Conservation (phyloP, 768 basidiomycete genomes). For the Russula ochroleuca region DNA sequence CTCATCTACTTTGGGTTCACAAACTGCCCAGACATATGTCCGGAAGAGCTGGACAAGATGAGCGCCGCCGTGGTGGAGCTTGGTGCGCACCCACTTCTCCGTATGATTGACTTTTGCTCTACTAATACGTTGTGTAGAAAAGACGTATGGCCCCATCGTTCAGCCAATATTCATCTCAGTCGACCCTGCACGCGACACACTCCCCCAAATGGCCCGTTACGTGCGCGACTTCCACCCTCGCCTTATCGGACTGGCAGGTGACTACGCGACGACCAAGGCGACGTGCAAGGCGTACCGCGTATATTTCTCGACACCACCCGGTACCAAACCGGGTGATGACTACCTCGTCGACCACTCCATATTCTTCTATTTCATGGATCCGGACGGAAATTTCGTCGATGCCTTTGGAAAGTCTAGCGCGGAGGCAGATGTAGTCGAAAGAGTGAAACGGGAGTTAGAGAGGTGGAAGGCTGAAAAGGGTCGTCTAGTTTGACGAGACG, state of each 20-base stretch:
- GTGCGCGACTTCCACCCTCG: conserved; percentile 86
- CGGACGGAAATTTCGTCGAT: conserved; percentile 88
- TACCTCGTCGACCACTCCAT: conserved; percentile 97
- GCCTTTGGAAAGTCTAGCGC: conserved; percentile 87
- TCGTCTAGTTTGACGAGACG: conserved; percentile 31
- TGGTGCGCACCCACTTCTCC: conserved; percentile 44
- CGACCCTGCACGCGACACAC: conserved; percentile 87
- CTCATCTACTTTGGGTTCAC: conserved; percentile 97
- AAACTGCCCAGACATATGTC: conserved; percentile 98
- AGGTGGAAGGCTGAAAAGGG: conserved; percentile 41
- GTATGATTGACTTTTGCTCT: neutral
- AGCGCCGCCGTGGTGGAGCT: conserved; percentile 66
- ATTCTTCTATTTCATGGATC: conserved; percentile 98
- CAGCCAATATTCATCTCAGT: conserved; percentile 94
- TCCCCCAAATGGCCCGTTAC: conserved; percentile 56
- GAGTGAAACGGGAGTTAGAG: conserved; percentile 48
- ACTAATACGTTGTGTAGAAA: conserved; percentile 45
- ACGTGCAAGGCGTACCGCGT: conserved; percentile 95
- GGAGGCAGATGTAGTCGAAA: conserved; percentile 61
- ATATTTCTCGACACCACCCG: conserved; percentile 93
- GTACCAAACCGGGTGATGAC: conserved; percentile 83
- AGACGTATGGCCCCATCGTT: conserved; percentile 63
- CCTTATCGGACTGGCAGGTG: conserved; percentile 82
- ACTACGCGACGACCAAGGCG: conserved; percentile 79
- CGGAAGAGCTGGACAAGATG: conserved; percentile 96